A percentile compares a stretch with the other conserved stretches of the same genome.
These are phyloP conservation scores for Candida mesenterica DNA, from an alignment of 1,139 yeast genomes.

Conservation along the genomic window DNA sequence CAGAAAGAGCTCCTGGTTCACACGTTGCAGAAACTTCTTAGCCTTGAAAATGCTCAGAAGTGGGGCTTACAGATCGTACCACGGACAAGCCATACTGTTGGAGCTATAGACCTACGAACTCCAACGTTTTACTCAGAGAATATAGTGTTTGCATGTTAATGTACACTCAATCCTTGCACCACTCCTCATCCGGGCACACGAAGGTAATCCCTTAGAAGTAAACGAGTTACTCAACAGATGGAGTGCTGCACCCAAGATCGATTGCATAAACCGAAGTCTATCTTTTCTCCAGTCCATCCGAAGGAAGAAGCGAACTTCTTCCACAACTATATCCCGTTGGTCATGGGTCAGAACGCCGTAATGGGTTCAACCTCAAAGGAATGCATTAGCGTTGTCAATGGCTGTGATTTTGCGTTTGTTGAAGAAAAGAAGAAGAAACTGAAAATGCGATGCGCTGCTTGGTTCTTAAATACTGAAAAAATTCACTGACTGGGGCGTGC, in stretches of 20 bases:
- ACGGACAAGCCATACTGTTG: too few relatives aligned
- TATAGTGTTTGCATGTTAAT: constrained; percentile 31
- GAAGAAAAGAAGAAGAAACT: constrained; percentile 18
- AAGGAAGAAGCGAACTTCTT: constrained; percentile 17
- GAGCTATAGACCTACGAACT: too few relatives aligned
- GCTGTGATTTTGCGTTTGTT: constrained; percentile 66
- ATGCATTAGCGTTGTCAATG: constrained; percentile 64
- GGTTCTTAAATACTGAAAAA: not conserved
- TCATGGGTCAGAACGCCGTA: constrained; percentile 78
- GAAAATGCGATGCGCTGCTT: not conserved
- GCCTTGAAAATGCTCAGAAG: too few relatives aligned
- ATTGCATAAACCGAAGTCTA: constrained; percentile 23
- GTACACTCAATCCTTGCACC: constrained; percentile 78
- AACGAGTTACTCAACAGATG: constrained; percentile 48
- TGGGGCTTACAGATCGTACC: too few relatives aligned
- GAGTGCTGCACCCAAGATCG: constrained; percentile 83
- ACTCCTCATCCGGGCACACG: constrained; percentile 80
- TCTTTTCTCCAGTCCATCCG: constrained; percentile 66
- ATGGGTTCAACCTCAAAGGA: constrained; percentile 75
- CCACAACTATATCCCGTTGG: constrained; percentile 58
- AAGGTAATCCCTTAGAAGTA: constrained; percentile 72
- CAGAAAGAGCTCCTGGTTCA: too few relatives aligned
- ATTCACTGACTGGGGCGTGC: constrained; percentile 12
- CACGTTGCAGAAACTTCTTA: too few relatives aligned
- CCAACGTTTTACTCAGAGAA: too few relatives aligned